Conservation (phyloP, 495 filamentous ascomycete genomes). For the Elasticomyces elasticus region DNA sequence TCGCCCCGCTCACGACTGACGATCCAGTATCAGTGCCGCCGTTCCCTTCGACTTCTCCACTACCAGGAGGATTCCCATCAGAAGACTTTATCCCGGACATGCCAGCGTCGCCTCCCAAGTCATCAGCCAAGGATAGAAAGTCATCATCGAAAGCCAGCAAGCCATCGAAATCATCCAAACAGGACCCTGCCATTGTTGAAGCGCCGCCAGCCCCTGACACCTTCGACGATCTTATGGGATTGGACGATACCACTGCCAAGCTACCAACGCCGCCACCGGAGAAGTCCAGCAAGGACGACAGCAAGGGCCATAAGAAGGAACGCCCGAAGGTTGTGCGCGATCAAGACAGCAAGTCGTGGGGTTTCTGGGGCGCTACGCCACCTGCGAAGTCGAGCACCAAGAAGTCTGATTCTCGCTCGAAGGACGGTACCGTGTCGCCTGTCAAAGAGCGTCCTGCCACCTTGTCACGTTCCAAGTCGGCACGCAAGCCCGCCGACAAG, state of each 20-base stretch:
- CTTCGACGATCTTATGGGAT: slow-evolving; percentile 14
- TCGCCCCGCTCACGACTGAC: slow-evolving; percentile 11
- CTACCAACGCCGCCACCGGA: slow-evolving; percentile 49
- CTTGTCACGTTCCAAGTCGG: slow-evolving; percentile 41
- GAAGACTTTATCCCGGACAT: slow-evolving; percentile 28
- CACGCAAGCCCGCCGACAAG: slow-evolving; percentile 40
- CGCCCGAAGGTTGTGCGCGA: slow-evolving; percentile 46
- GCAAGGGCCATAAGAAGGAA: slow-evolving; percentile 47
- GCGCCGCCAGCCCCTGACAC: not conserved
- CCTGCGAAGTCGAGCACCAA: slow-evolving; percentile 39
- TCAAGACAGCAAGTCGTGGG: slow-evolving; percentile 43
- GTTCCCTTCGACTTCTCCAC: slow-evolving; percentile 20
- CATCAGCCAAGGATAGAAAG: slow-evolving; percentile 16
- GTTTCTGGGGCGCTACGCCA: slow-evolving; percentile 44
- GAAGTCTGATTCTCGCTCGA: slow-evolving; percentile 34
- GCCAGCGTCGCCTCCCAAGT: slow-evolving; percentile 17
- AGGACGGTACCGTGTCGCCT: slow-evolving; percentile 18
- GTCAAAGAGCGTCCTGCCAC: slow-evolving; percentile 15
- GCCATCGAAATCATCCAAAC: slow-evolving; percentile 17
- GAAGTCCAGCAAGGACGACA: slow-evolving; percentile 28
- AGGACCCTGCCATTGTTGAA: slow-evolving; percentile 14
- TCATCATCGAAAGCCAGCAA: slow-evolving; percentile 20
- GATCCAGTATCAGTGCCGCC: slow-evolving; percentile 16
- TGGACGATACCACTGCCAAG: slow-evolving; percentile 11
- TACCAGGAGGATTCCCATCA: slow-evolving; percentile 33